phyloP scores from a whole-genome alignment of 2,329 filamentous ascomycete species.

The Pyricularia pennisetigena region DNA sequence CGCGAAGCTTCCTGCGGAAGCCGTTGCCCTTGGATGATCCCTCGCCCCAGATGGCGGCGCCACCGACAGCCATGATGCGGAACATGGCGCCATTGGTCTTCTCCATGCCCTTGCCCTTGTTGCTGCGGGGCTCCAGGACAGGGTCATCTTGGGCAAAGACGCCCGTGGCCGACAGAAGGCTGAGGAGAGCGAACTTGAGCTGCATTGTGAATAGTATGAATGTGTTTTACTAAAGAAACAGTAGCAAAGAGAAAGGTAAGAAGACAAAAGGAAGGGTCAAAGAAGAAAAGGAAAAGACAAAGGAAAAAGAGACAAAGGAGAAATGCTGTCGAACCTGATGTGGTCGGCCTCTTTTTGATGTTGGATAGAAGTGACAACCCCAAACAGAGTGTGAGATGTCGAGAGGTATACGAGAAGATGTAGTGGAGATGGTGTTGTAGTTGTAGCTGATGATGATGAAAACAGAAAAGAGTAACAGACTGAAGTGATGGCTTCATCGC shows the following conservation, averaged over 20 bases:
- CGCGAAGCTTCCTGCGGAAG: conserved; percentile 14
- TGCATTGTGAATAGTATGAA: not conserved
- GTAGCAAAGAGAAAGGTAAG: not conserved
- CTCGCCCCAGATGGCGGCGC: conserved; percentile 14
- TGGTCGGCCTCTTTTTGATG: not conserved
- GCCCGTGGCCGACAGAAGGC: conserved; percentile 3
- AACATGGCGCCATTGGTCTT: not conserved
- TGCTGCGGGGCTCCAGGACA: not conserved
- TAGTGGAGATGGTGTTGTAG: not conserved
- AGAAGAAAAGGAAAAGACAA: not conserved
- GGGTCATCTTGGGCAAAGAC: not conserved
- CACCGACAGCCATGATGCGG: conserved; percentile 10
- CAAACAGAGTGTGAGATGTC: not conserved
- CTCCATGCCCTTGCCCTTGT: not conserved
- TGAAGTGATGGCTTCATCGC: not conserved
- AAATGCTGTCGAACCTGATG: not conserved
- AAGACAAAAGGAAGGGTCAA: not conserved
- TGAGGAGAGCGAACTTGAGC: not conserved
- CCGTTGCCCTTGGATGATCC: conserved; percentile 14
- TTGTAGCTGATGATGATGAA: not conserved
- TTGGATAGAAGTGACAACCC: not conserved
- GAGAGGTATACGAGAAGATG: not conserved
- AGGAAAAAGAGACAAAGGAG: not conserved
- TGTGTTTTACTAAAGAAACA: not conserved
- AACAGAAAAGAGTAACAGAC: not conserved